phyloP scores from a whole-genome alignment of 2,329 filamentous ascomycete species.

The Hypoxylon sp. region DNA sequence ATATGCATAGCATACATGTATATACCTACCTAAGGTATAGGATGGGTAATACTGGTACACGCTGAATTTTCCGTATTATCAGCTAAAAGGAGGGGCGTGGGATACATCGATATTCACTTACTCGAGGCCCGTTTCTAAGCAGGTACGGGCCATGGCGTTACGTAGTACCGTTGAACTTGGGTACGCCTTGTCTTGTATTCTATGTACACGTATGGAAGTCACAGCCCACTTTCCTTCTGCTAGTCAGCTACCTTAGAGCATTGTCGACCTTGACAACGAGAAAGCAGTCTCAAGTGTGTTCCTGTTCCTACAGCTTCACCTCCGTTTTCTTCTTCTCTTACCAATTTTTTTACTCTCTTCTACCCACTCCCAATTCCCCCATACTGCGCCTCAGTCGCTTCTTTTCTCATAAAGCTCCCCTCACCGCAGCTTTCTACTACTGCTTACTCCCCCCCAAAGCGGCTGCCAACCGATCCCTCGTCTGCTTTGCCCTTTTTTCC shows the following conservation, averaged over 20 bases:
- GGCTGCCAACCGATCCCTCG: conserved; percentile 2
- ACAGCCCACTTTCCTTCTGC: conserved; percentile 32
- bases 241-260: too few species aligned
- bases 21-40: too few species aligned
- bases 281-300: too few species aligned
- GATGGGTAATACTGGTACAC: too few species aligned
- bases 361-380: conserved; percentile 6
- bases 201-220: conserved; percentile 32
- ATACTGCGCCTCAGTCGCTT: conserved; percentile 30
- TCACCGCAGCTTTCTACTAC: conserved; percentile 3
- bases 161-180: too few species aligned
- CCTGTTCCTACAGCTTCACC: conserved; percentile 32
- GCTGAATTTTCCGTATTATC: too few species aligned
- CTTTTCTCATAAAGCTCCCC: not conserved
- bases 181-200: conserved; percentile 12
- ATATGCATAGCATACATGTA: too few species aligned
- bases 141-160: too few species aligned
- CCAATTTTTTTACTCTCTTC: conserved; percentile 2
- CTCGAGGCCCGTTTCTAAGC: too few species aligned
- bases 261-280: conserved; percentile 19
- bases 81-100: too few species aligned
- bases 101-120: too few species aligned
- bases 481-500: conserved; percentile 8
- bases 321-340: conserved; percentile 17
- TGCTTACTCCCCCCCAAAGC: conserved; percentile 13